Percentiles rank a stretch among this genome's conserved stretches.
phyloP scores from a whole-genome alignment of 2,329 filamentous ascomycete species.

The Penicillium corylophilum region DNA sequence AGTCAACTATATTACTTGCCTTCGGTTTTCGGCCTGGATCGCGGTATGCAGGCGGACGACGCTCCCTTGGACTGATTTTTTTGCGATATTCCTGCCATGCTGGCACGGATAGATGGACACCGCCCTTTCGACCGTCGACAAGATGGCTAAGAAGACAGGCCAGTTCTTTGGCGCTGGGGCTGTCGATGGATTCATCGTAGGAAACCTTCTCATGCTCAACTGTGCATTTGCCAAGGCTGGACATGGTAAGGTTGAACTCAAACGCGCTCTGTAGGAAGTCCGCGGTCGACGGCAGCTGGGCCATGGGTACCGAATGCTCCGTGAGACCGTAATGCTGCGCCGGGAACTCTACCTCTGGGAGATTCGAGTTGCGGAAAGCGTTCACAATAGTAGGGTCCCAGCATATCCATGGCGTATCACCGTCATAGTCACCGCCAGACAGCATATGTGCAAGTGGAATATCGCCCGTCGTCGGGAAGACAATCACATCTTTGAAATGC shows the following conservation, averaged over 20 bases:
- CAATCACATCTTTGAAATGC: constrained; percentile 57
- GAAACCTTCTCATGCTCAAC: constrained; percentile 50
- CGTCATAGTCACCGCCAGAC: constrained; percentile 66
- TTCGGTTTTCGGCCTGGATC: constrained; percentile 23
- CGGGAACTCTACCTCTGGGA: constrained; percentile 37
- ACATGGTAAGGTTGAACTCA: constrained; percentile 47
- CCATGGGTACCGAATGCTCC: constrained; percentile 44
- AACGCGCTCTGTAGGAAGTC: constrained; percentile 48
- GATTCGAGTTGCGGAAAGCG: constrained; percentile 54
- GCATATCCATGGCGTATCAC: constrained; percentile 60
- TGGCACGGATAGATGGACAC: constrained; percentile 41
- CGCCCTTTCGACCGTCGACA: constrained; percentile 48
- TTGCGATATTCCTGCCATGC: constrained; percentile 40
- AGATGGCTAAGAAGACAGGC: constrained; percentile 46
- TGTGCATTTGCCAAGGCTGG: constrained; percentile 55
- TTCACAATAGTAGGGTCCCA: constrained; percentile 57
- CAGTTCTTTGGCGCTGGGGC: constrained; percentile 36
- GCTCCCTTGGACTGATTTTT: constrained; percentile 29
- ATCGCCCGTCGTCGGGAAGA: constrained; percentile 55
- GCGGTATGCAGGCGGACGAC: constrained; percentile 42
- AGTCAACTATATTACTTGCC: constrained; percentile 44
- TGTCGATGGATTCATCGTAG: constrained; percentile 52
- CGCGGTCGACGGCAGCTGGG: constrained; percentile 38
- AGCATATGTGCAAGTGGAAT: constrained; percentile 58
- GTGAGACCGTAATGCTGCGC: constrained; percentile 50